Percentiles rank a stretch among this genome's conserved stretches.
phyloP scores from a whole-genome alignment of 176 grass and related monocot genomes.

The Rhynchospora pubera region DNA sequence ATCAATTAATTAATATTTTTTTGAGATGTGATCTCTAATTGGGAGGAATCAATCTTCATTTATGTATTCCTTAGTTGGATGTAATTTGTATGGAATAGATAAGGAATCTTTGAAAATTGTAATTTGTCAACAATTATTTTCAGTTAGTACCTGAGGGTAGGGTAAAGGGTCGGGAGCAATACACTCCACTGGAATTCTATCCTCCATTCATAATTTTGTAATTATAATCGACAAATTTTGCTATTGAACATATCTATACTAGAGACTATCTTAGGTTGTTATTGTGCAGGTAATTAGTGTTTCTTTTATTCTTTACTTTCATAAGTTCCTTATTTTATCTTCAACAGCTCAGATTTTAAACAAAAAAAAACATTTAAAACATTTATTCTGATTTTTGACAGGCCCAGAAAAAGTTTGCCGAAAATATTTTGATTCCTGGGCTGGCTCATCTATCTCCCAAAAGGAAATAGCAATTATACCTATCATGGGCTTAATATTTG shows the following conservation, averaged over 20 bases:
- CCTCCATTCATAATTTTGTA: neutral
- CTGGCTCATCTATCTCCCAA: neutral
- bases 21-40: neutral
- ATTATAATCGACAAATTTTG: neutral
- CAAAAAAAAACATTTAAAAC: no score
- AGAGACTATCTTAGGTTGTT: neutral
- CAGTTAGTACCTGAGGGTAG: neutral
- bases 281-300: no score
- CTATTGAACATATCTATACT: neutral
- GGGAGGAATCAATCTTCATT: neutral
- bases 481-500: neutral
- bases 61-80: neutral
- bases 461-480: neutral
- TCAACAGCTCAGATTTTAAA: no score
- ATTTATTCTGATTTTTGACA: no score
- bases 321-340: no score
- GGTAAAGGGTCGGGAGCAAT: neutral
- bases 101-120: neutral
- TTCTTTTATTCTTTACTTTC: no score
- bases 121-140: neutral
- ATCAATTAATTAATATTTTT: constrained; percentile 18
- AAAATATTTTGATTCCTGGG: neutral
- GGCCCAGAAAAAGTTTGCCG: no score
- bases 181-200: neutral
- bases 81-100: neutral